Conservation (phyloP, 495 filamentous ascomycete species). For the Xylaria nigripes region DNA sequence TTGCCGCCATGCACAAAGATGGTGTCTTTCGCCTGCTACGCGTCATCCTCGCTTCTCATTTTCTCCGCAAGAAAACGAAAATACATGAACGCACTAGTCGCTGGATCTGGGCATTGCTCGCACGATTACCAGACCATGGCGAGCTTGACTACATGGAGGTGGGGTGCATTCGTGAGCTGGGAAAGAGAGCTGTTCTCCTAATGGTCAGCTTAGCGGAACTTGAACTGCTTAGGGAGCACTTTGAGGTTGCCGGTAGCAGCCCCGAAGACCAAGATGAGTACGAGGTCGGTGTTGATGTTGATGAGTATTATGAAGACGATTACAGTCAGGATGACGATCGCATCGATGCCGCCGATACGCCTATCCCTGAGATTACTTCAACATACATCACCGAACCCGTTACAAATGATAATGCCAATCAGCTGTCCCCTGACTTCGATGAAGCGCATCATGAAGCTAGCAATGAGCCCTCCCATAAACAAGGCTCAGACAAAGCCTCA, state of each 20-base stretch:
- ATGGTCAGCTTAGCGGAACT: conserved; percentile 44
- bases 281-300: conserved; percentile 21
- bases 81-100: conserved; percentile 42
- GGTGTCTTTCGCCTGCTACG: conserved; percentile 50
- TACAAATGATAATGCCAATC: not conserved
- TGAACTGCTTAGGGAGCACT: conserved; percentile 32
- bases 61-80: conserved; percentile 38
- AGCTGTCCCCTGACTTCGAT: not conserved
- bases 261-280: conserved; percentile 19
- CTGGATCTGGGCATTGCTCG: conserved; percentile 59
- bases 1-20: conserved; percentile 59
- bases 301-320: conserved; percentile 14
- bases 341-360: conserved; percentile 22
- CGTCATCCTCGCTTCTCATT: conserved; percentile 35
- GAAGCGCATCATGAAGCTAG: not conserved
- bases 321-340: conserved; percentile 15
- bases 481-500: conserved; percentile 4
- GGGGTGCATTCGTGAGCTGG: conserved; percentile 49
- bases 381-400: not conserved
- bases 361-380: conserved; percentile 8
- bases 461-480: not conserved
- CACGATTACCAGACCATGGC: conserved; percentile 47
- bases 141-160: conserved; percentile 51
- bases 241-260: conserved; percentile 25
- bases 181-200: conserved; percentile 48